These are phyloP conservation scores for Pleoardoris graminearum DNA, from an alignment of 2,329 filamentous ascomycete genomes.

Conservation along the genomic window DNA sequence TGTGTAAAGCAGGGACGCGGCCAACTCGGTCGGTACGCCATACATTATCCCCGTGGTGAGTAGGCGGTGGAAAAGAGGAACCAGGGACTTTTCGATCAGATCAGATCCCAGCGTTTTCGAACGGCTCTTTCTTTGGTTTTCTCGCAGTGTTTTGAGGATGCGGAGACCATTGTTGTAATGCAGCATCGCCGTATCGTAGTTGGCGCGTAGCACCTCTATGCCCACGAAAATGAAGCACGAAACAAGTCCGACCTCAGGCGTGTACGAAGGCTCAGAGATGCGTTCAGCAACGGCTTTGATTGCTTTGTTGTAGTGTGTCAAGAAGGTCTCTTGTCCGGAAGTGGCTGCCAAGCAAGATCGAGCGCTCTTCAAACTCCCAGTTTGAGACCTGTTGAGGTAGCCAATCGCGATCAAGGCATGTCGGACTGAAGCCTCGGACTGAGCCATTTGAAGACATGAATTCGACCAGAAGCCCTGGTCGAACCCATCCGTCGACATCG, in stretches of 20 bases:
- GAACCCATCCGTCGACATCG: slow-evolving; percentile 37
- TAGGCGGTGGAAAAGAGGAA: slow-evolving; percentile 27
- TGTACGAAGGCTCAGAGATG: slow-evolving; percentile 36
- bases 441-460: slow-evolving; percentile 48
- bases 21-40: slow-evolving; percentile 18
- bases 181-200: slow-evolving; percentile 45
- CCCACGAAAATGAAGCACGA: slow-evolving; percentile 51
- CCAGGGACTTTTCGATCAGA: slow-evolving; percentile 21
- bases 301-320: slow-evolving; percentile 50
- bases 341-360: slow-evolving; percentile 12
- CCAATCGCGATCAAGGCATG: slow-evolving; percentile 51
- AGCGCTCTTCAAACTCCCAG: slow-evolving; percentile 27
- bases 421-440: slow-evolving; percentile 47
- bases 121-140: background rate
- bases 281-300: slow-evolving; percentile 41
- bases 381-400: slow-evolving; percentile 35
- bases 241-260: slow-evolving; percentile 46
- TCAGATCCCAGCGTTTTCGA: background rate
- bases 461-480: slow-evolving; percentile 48
- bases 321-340: slow-evolving; percentile 26
- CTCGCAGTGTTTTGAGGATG: slow-evolving; percentile 30
- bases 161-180: slow-evolving; percentile 53
- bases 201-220: slow-evolving; percentile 50
- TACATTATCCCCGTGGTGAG: slow-evolving; percentile 24
- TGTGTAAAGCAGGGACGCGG: slow-evolving; percentile 9